Conservation (phyloP, 352 stramenopile species). For the Peronospora belbahrii region DNA sequence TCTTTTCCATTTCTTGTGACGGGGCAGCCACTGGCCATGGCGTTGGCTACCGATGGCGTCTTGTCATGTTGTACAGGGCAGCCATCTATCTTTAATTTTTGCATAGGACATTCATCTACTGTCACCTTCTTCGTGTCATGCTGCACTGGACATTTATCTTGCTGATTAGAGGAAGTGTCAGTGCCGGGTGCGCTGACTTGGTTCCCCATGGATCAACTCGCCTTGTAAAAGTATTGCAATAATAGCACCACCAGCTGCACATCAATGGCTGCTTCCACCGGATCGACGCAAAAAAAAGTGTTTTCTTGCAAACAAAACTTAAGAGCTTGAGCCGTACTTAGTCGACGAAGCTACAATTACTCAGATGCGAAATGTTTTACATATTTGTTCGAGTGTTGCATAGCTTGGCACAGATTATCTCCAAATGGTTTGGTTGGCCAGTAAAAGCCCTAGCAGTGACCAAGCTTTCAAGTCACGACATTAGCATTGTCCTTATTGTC, state of each 20-base stretch:
- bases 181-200: conserved; percentile 39
- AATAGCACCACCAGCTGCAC: too few species aligned
- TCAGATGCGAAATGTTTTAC: conserved; percentile 12
- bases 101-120: conserved; percentile 42
- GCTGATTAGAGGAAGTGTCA: conserved; percentile 5
- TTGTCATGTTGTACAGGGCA: conserved; percentile 69
- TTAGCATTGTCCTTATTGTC: conserved; percentile 72
- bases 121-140: conserved; percentile 30
- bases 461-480: conserved; percentile 3
- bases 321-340: conserved; percentile 2
- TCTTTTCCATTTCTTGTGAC: conserved; percentile 35
- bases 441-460: conserved; percentile 1
- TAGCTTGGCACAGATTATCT: conserved; percentile 14
- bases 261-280: too few species aligned
- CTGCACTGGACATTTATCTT: conserved; percentile 44
- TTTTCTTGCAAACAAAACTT: conserved; percentile 6
- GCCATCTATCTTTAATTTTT: conserved; percentile 27
- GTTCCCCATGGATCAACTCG: conserved; percentile 46
- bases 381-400: conserved; percentile 2
- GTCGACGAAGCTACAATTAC: conserved; percentile 5
- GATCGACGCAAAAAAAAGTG: too few species aligned
- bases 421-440: conserved; percentile 24
- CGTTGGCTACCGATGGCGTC: conserved; percentile 15
- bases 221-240: neutral
- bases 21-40: conserved; percentile 42